phyloP scores from a whole-genome alignment of 2,329 filamentous ascomycete species.

The Aspergillus uvarum region DNA sequence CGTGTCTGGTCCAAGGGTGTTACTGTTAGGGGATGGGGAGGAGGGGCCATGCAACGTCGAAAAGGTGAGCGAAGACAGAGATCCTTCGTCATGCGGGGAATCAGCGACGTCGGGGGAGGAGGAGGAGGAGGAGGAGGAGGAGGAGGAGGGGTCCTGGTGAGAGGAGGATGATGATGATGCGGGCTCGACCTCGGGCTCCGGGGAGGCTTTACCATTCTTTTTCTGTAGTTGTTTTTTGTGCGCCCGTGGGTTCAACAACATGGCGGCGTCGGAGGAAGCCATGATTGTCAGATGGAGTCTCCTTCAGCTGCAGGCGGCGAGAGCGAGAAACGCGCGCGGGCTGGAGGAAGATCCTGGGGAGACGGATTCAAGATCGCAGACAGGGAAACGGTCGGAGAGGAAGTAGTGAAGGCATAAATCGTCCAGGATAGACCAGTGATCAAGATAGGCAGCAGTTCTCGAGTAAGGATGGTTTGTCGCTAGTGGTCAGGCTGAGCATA shows the following conservation, averaged over 20 bases:
- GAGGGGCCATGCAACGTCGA: slow-evolving; percentile 9
- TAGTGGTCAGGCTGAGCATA: not conserved
- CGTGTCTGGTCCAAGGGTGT: slow-evolving; percentile 17
- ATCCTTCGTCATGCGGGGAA: slow-evolving; percentile 11
- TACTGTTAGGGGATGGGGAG: slow-evolving; percentile 15
- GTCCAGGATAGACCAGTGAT: not conserved
- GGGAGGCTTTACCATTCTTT: slow-evolving; percentile 36
- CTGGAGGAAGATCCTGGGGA: not conserved
- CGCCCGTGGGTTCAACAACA: slow-evolving; percentile 46
- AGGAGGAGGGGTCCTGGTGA: slow-evolving; percentile 5
- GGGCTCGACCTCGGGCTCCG: slow-evolving; percentile 9
- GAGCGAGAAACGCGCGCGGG: slow-evolving; percentile 10
- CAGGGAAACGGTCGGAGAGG: not conserved
- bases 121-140: not conserved
- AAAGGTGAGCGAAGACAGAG: slow-evolving; percentile 12
- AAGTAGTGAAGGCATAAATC: too few relatives aligned
- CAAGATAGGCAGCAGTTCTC: not conserved
- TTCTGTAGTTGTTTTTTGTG: slow-evolving; percentile 38
- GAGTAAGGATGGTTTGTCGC: not conserved
- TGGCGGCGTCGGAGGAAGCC: slow-evolving; percentile 42
- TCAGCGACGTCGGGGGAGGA: slow-evolving; percentile 5
- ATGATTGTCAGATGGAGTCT: slow-evolving; percentile 24
- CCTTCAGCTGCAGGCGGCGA: not conserved
- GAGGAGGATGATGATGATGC: not conserved
- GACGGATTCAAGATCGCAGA: slow-evolving; percentile 3